phyloP scores from a whole-genome alignment of 768 basidiomycete species.

The Leccinum arenicola region DNA sequence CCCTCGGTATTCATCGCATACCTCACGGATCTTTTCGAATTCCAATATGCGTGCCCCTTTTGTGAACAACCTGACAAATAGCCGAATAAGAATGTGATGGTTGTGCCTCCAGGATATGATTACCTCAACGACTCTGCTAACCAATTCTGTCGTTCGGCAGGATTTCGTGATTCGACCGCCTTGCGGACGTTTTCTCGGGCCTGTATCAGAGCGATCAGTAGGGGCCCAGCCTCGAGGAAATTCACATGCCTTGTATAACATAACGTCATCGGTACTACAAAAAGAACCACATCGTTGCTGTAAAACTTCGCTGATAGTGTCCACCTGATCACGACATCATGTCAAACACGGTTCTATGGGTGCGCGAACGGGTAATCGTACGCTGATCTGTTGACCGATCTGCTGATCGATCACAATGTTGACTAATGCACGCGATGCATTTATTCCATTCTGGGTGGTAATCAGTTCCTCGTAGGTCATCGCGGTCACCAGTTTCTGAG shows the following conservation, averaged over 20 bases:
- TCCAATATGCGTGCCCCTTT: constrained; percentile 86
- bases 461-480: constrained; percentile 88
- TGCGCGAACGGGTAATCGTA: constrained; percentile 36
- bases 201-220: constrained; percentile 36
- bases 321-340: constrained; percentile 57
- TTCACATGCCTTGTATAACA: constrained; percentile 82
- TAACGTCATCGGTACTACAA: constrained; percentile 97
- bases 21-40: constrained; percentile 79
- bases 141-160: constrained; percentile 71
- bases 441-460: constrained; percentile 79
- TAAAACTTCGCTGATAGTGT: constrained; percentile 92
- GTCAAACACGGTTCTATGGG: background rate
- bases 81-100: constrained; percentile 4
- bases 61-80: constrained; percentile 64
- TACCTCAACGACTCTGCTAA: constrained; percentile 87
- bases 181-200: constrained; percentile 92
- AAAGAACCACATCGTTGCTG: constrained; percentile 96
- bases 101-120: constrained; percentile 10
- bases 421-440: constrained; percentile 85
- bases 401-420: constrained; percentile 98
- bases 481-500: constrained; percentile 63
- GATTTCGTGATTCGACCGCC: constrained; percentile 77
- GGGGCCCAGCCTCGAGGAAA: constrained; percentile 2
- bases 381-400: constrained; percentile 94
- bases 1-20: constrained; percentile 86